Base-by-base conservation (phyloP, 1,139 yeast genomes). In the Pichia sp. region DNA sequence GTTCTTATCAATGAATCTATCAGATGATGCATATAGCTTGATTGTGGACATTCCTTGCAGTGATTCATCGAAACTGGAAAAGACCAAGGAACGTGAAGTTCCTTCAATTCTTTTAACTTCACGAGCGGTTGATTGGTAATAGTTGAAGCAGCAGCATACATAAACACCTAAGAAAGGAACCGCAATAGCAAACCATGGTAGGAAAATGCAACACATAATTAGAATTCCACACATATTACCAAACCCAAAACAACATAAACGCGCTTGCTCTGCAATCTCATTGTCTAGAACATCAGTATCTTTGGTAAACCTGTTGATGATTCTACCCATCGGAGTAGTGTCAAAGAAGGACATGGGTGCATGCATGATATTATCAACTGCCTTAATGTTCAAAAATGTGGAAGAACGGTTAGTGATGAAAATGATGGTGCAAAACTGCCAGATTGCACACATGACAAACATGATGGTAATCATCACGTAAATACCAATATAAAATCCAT, bases 231-330 rank as follows among this genome's bases (percentile, higher is more conserved):
- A 45, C 47, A 71, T 62, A 38, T 60, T 60, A 32, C 69, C 59
- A 27, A 61, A 45, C n/a, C 75, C 71, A 45, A 63, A 74, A 31
- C 71, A 49, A 38, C 73, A 59, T 41, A 76, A 52, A 50, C 83
- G 66, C 32, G 73, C 46, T 52, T 73, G 77, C 46, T 76, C 81
- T 29, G 78, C 72, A 38, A 78, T 63, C 50, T 80, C 86, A 52
- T 81, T 82, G 55, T 86, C 96, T 49, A 85, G 62, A 23, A 79
- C 77, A 53, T 85, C 94, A 0, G 93, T 80, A 57, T 86, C 96
- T 51, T 83, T 85, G 1, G 94, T 80, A 54, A 78, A 79, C 44
- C 91, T 62, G 53, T 80, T 81, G 52, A 81, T 59, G 37, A 81
- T 72, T 44, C 91, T 66, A 6, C 91, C 87, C 46, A 78, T 57